phyloP scores from a whole-genome alignment of 2,329 filamentous ascomycete species.

The Whalleya microplaca region DNA sequence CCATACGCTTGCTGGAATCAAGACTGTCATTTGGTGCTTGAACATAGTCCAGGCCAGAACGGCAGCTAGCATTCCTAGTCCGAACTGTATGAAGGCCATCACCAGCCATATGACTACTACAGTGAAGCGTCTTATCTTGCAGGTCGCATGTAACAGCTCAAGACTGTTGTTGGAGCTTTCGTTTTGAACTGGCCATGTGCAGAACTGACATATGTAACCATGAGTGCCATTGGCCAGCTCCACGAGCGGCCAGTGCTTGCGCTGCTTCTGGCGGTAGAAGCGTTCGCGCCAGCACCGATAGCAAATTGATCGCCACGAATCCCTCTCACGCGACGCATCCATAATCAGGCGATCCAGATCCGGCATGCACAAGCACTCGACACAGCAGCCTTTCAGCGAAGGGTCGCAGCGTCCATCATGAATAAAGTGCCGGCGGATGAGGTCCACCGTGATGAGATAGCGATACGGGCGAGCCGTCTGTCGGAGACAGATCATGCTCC shows the following conservation, averaged over 20 bases:
- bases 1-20: constrained; percentile 36
- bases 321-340: constrained; percentile 23
- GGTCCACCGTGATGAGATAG: constrained; percentile 33
- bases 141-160: constrained; percentile 32
- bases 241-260: constrained; percentile 36
- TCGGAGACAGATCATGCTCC: constrained; percentile 30
- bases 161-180: constrained; percentile 22
- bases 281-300: constrained; percentile 36
- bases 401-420: constrained; percentile 20
- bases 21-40: constrained; percentile 25
- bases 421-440: constrained; percentile 31
- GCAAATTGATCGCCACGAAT: constrained; percentile 35
- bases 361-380: constrained; percentile 32
- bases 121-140: constrained; percentile 30
- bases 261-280: constrained; percentile 30
- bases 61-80: constrained; percentile 35
- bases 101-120: constrained; percentile 33
- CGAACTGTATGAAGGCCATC: constrained; percentile 38
- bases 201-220: constrained; percentile 39
- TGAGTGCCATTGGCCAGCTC: constrained; percentile 33
- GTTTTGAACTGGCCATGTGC: constrained; percentile 36
- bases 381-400: constrained; percentile 30
- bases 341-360: constrained; percentile 34
- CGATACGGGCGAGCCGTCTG: constrained; percentile 29
- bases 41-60: constrained; percentile 36